Base-by-base conservation (phyloP, 139 green algal species). In the Raphidocelis subcapitata region DNA sequence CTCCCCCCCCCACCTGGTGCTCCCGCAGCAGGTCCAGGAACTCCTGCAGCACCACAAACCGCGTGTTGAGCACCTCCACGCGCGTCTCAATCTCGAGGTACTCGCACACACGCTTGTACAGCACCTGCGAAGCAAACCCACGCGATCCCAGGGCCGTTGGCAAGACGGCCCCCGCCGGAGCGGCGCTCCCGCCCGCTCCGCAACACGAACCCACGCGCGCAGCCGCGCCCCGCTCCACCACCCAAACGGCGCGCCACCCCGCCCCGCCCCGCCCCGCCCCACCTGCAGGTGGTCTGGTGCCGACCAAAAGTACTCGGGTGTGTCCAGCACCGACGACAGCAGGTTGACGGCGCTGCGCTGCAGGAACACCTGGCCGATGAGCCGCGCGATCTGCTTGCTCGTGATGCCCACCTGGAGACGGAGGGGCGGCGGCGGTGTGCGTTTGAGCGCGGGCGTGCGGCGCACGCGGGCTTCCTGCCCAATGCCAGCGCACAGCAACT, bases 301-400 rank as follows among this genome's bases (percentile, higher is more conserved):
- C 24, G 62, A 82, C 91, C 90, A 95, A 74, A 92, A 92, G 81
- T 88, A 92, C 65, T 90, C 81, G 4, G 87, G 87, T 21, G 87
- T 89, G 78, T 92, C 87, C 71, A 92, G 78, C 68, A 92, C 87
- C 2, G 65, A 73, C 10, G 73, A 79, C 68, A 92, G 82, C 73
- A 92, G 82, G 77, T 92, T 92, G 35, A 92, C 82, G 2, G 77
- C 79, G n/a, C 74, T 59, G 16, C 63, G 51, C 54, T 78, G 72
- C 51, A 96, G 80, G 68, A 95, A 96, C 18, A 96, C 87, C 55
- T 87, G 81, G 52, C 85, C 85, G 28, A 95, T 95, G 8, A 94
- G 75, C 69, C 90, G 84, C n/a, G 90, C 90, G 2, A 94, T 84
- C 32, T 83, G 65, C 64, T 91, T 91, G 31, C 87, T 24, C 18